Base-by-base conservation (phyloP, 192 early-diverging fungal genomes). In the Rhizoclosmatium globosum region DNA sequence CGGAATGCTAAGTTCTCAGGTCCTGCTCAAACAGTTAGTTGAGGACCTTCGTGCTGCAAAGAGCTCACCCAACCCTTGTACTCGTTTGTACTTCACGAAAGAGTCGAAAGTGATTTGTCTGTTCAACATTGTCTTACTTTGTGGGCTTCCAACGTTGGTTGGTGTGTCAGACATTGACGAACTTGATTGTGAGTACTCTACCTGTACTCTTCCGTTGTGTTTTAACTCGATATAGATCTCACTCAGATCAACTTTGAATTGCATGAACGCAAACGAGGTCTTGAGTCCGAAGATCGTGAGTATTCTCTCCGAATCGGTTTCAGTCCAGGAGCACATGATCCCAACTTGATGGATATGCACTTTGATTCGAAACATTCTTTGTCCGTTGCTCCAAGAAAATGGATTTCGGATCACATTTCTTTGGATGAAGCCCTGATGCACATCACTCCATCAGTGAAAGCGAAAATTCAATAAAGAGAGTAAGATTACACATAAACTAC, bases 241-340 rank as follows among this genome's bases (percentile, higher is more conserved):
- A 98, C 97, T 1, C 97, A 99, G 75, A 99, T 99, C 66, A 96
- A 94, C 4, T 98, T 99, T 85, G 97, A 99, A 82, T 84, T 99
- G 2, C 96, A 98, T 70, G 96, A 98, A 87, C 87, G 96, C 59
- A 92, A 74, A 43, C 7, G 85, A 66, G 82, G 88, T 31, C 82
- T 88, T 64, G 83, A 71, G 62, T 77, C 2, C 47, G 78, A 80
- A 7, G 83, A 88, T 3, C 88, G 89, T 43, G 97, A 99, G 82
- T 97, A 94, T 79, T 96, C 95, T 6, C 86, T 99, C 21, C 85
- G 97, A 4, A 89, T 99, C 44, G 93, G 91, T 3, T 96, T 98
- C 77, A 94, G 92, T 19, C 95, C 95, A 3, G 97, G 97, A 2
- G 95, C 97, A 45, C 92, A 95, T 72, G 93, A 94, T 81, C 88